Evolutionary conservation across 129 eudicot genomes (phyloP), one percentile per base, ranked within the genome.

Genomic region (Pseudognaphalium luteoalbum): DNA sequence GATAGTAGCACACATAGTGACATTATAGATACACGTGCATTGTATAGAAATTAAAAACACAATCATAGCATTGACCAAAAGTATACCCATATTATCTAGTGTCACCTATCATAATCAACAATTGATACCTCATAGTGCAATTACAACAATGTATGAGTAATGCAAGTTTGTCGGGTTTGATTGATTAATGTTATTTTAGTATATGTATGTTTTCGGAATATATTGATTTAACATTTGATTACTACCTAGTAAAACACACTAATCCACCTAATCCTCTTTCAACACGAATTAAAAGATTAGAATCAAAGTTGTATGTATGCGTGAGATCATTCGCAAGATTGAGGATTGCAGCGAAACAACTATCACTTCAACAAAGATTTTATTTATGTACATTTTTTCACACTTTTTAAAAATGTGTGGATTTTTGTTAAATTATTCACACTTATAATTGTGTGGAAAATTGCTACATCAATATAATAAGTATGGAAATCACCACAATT

Each of bases 11-110:
- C 20, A 30, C 33, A 17, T 44, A 29, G n/a, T 16, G 8, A 58
- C 44, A 78, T 25, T 25, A 25, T 62, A 62, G 30, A 64, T 62
- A 78, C 77, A 78, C 78, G 82, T 79, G 82, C 77, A 79, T 71
- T 28, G 60, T 65, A 65, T 64, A 69, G 3, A 60, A 25, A 25
- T 9, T 11, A 44, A 14, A 65, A 79, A 52, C 68, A 79, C 60
- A 73, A 79, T 79, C 66, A 79, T 79, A 47, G 77, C 78, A 51
- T 72, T 79, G 83, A 65, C 73, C 83, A 79, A 72, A 79, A 72
- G 72, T 19, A 64, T 72, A 60, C 28, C 52, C 33, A 71, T 54
- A 25, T 35, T 56, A n/a, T 30, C 32, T 56, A 12, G 75, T 71
- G 78, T 41, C 78, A 61, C 59, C 69, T 60, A 76, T 76, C 71